Evolutionary conservation across 306 rosid genomes (phyloP).

Genomic region (Malus orientalis): DNA sequence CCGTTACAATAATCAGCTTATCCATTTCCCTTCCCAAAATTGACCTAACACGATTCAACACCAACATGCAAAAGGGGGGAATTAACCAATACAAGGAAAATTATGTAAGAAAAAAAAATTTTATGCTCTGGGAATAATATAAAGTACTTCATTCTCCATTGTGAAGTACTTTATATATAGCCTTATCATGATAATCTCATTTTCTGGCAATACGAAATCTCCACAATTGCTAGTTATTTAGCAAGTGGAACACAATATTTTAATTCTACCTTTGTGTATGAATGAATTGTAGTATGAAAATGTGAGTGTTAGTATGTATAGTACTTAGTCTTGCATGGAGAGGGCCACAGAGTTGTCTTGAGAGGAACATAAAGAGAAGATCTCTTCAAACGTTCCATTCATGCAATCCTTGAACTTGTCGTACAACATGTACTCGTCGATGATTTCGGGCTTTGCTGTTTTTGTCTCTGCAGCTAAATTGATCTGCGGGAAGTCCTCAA

Average conservation of each 20-base stretch:
- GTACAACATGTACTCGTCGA: slow-evolving; percentile 42
- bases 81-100: slow-evolving; percentile 3
- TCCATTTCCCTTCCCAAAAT: slow-evolving; percentile 20
- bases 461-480: slow-evolving; percentile 45
- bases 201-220: slow-evolving; percentile 28
- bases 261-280: slow-evolving; percentile 22
- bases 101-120: not conserved
- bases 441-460: slow-evolving; percentile 43
- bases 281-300: slow-evolving; percentile 30
- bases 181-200: slow-evolving; percentile 13
- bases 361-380: slow-evolving; percentile 64
- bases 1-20: not conserved
- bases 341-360: slow-evolving; percentile 43
- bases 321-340: slow-evolving; percentile 43
- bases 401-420: slow-evolving; percentile 43
- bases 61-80: not conserved
- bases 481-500: slow-evolving; percentile 71
- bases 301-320: slow-evolving; percentile 25
- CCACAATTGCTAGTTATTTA: slow-evolving; percentile 41
- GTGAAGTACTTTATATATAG: slow-evolving; percentile 26
- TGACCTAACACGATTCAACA: slow-evolving; percentile 5
- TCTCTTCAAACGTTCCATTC: slow-evolving; percentile 82
- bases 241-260: slow-evolving; percentile 27
- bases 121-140: slow-evolving; percentile 6
- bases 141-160: slow-evolving; percentile 21